phyloP scores from a whole-genome alignment of 1,284 basidiomycete species.

The Ustilago crameri region DNA sequence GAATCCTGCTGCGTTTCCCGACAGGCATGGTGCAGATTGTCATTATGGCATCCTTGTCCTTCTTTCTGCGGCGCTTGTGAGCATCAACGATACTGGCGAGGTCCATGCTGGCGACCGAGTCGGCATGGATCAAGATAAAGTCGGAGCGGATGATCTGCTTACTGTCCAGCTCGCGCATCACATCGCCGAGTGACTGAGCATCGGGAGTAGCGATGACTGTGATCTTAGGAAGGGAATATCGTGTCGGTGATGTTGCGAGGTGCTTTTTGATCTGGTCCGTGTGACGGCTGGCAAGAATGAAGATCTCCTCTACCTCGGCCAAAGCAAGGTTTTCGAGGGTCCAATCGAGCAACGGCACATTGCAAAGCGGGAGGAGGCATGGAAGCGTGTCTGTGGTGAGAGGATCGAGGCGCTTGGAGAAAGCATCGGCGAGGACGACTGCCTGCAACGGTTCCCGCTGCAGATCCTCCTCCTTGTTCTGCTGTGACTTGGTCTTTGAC shows the following conservation, averaged over 20 bases:
- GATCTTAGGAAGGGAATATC: conserved; percentile 70
- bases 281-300: conserved; percentile 79
- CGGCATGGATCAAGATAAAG: conserved; percentile 82
- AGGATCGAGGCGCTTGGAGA: conserved; percentile 90
- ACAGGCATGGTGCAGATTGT: conserved; percentile 71
- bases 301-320: conserved; percentile 93
- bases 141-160: conserved; percentile 86
- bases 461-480: conserved; percentile 54
- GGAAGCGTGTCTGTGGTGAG: conserved; percentile 72
- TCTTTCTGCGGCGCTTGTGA: conserved; percentile 86
- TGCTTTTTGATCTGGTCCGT: conserved; percentile 70
- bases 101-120: conserved; percentile 91
- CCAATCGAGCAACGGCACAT: conserved; percentile 92
- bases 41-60: conserved; percentile 94
- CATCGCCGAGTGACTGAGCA: conserved; percentile 91
- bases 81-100: conserved; percentile 87
- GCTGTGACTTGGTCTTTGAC: conserved; percentile 40
- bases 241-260: conserved; percentile 72
- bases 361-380: conserved; percentile 91
- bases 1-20: conserved; percentile 33
- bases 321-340: conserved; percentile 92
- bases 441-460: conserved; percentile 76
- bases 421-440: conserved; percentile 92
- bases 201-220: conserved; percentile 86
- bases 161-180: conserved; percentile 94